Evolutionary conservation across 75 land plant genomes (phyloP).

Genomic region (Chamaecyparis obtusa): DNA sequence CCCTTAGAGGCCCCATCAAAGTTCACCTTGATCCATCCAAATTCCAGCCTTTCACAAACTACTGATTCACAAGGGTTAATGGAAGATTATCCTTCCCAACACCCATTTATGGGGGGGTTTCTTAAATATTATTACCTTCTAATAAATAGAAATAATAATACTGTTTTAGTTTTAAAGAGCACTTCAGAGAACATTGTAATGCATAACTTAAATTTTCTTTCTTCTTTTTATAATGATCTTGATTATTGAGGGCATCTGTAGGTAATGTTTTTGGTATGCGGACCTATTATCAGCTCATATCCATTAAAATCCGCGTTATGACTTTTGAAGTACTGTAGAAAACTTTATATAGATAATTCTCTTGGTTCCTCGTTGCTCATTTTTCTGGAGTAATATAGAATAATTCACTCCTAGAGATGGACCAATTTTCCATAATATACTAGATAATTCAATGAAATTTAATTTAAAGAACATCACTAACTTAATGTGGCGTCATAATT

Average conservation of each 20-base stretch:
- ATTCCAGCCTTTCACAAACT: too few species aligned
- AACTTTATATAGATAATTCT: neutral
- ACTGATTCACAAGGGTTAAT: too few species aligned
- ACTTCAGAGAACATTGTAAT: neutral
- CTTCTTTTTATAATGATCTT: neutral
- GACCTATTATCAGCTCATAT: neutral
- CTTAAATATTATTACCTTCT: neutral
- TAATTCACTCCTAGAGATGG: neutral
- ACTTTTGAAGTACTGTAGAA: neutral
- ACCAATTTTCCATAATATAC: too few species aligned
- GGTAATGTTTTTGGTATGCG: neutral
- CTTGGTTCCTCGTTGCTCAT: neutral
- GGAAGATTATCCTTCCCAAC: too few species aligned
- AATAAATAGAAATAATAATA: neutral
- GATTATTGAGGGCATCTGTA: neutral
- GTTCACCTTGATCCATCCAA: too few species aligned
- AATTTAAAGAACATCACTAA: too few species aligned
- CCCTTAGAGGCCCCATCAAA: too few species aligned
- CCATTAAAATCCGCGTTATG: neutral
- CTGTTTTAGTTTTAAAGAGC: neutral
- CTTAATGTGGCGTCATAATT: neutral
- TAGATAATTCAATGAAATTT: too few species aligned
- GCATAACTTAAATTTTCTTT: neutral
- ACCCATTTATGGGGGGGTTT: neutral
- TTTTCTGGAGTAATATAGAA: neutral